Percentiles rank a stretch among this genome's conserved stretches.
These are phyloP conservation scores for Phytophthora brassicae DNA, from an alignment of 352 stramenopile genomes.

Conservation along the genomic window DNA sequence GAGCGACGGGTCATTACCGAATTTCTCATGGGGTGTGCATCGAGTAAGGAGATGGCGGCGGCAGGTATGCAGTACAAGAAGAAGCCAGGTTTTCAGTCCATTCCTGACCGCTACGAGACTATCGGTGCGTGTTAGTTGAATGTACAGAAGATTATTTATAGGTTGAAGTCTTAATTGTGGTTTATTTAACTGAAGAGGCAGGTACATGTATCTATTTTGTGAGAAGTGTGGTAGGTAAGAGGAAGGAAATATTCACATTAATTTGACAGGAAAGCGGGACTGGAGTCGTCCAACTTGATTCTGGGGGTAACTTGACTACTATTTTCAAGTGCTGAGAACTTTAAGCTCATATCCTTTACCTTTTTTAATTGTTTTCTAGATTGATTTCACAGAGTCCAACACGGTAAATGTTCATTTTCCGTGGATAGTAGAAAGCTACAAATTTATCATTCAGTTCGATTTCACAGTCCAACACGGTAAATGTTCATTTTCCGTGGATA, in stretches of 20 bases:
- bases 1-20: slow-evolving; percentile 13
- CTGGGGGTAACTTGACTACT: slow-evolving; percentile 37
- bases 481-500: too few species aligned
- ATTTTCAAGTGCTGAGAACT: too few species aligned
- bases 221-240: neutral
- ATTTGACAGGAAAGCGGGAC: slow-evolving; percentile 31
- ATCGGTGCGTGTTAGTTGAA: slow-evolving; percentile 30
- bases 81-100: slow-evolving; percentile 35
- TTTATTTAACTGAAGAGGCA: slow-evolving; percentile 27
- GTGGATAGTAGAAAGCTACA: neutral
- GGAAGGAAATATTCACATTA: neutral
- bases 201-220: too few species aligned
- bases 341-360: too few species aligned
- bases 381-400: slow-evolving; percentile 77
- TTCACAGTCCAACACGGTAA: slow-evolving; percentile 71
- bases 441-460: slow-evolving; percentile 29
- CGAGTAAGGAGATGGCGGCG: slow-evolving; percentile 11
- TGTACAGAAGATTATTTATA: too few species aligned
- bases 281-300: slow-evolving; percentile 68
- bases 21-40: slow-evolving; percentile 30
- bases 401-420: slow-evolving; percentile 37
- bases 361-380: slow-evolving; percentile 14
- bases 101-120: slow-evolving; percentile 64
- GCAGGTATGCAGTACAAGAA: slow-evolving; percentile 7
- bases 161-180: slow-evolving; percentile 4